These are phyloP conservation scores for Cordia subcordata DNA, from an alignment of 257 asterid species.

Conservation along the genomic window DNA sequence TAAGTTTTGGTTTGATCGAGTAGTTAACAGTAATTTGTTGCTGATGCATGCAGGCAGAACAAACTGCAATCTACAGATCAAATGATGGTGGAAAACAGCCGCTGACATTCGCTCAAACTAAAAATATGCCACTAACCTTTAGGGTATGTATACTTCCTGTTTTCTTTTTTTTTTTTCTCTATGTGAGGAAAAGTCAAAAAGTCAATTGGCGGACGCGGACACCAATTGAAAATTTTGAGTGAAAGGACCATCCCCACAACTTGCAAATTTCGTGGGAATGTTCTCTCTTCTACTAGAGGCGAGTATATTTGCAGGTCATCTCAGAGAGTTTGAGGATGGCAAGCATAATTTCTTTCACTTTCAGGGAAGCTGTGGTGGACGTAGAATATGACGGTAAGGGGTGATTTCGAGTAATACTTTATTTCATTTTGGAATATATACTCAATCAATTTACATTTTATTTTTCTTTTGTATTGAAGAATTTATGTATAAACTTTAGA, in stretches of 20 bases:
- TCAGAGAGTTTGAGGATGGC: conserved; percentile 89
- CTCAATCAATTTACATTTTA: neutral
- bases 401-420: too few species aligned
- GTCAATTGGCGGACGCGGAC: too few species aligned
- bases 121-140: conserved; percentile 71
- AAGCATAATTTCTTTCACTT: conserved; percentile 86
- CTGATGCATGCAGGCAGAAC: conserved; percentile 76
- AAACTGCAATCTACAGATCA: conserved; percentile 37
- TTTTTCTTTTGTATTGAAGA: too few species aligned
- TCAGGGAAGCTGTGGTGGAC: conserved; percentile 90
- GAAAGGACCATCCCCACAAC: too few species aligned
- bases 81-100: conserved; percentile 43
- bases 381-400: conserved; percentile 71
- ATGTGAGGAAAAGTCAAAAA: too few species aligned
- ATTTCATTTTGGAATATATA: too few species aligned
- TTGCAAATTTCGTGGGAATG: neutral
- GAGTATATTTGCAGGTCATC: conserved; percentile 46
- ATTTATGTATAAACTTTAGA: too few species aligned
- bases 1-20: too few species aligned
- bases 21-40: too few species aligned
- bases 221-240: too few species aligned
- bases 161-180: neutral
- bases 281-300: neutral
- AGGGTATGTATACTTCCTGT: conserved; percentile 33
- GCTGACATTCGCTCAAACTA: conserved; percentile 69